Evolutionary conservation across 148 eudicot species (phyloP), one percentile per base, ranked within the genome.

Genomic region (Amaranthus palmeri): DNA sequence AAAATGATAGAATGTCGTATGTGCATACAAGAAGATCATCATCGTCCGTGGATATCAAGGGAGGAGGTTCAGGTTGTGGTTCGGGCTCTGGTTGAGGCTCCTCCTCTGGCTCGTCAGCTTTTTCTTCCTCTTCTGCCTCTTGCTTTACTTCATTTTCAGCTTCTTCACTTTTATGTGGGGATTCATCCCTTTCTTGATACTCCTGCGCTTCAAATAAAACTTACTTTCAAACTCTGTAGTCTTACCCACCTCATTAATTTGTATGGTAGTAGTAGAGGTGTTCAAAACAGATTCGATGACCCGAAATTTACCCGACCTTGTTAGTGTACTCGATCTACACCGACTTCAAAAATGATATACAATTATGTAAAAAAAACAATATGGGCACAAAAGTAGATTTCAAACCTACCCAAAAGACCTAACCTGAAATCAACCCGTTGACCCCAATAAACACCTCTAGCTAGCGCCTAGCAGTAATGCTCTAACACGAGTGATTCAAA

Each of bases 21-120:
- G 12, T 61, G 67, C 78, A 50, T 83, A 91, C 98, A 72, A 95
- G 87, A 13, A 89, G 85, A 91, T 92, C 97, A 69, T 68, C 82
- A 48, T 82, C 88, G 40, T 87, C 88, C 60, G 85, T 77, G 44
- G 87, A 71, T 80, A 81, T 83, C 58, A 87, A 65, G 9, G 89
- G 86, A 56, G 88, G 84, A 76, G 77, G 82, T 79, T 91, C 93
- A 51, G 83, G 80, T 48, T 78, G 71, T 12, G 80, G 79, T 75
- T 78, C 67, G 8, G 81, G 77, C 75, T 84, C 72, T 11, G 88
- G 82, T 68, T 85, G 76, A 2, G 88, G 82, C 83, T 85, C 91
- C 67, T 85, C 85, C 72, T 86, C 77, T 36, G 76, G 67, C n/a
- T 80, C 84, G 13, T 80, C 82, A 11, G 80, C 71, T 74, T 63